phyloP scores from a whole-genome alignment of 2,329 filamentous ascomycete species.

The Ceratocystis alfenasii region DNA sequence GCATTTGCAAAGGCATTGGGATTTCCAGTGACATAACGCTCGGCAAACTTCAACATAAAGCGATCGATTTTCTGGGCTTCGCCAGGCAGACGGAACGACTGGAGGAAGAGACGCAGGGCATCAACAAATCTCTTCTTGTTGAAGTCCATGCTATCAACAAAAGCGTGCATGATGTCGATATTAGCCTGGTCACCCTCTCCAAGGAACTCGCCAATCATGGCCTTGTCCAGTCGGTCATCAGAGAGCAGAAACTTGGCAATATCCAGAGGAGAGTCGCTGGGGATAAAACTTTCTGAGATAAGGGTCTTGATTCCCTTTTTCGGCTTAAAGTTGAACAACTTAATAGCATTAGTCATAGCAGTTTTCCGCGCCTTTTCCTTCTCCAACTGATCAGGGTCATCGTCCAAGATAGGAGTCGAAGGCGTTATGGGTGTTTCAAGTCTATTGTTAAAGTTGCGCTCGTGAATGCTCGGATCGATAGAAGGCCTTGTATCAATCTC shows the following conservation, averaged over 20 bases:
- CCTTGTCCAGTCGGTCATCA: conserved; percentile 80
- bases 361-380: conserved; percentile 91
- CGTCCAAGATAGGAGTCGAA: conserved; percentile 61
- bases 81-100: conserved; percentile 86
- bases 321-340: conserved; percentile 94
- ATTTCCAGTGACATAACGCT: conserved; percentile 87
- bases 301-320: conserved; percentile 83
- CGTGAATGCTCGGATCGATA: conserved; percentile 54
- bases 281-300: conserved; percentile 75
- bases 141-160: conserved; percentile 93
- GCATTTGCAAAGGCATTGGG: conserved; percentile 97
- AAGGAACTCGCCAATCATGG: conserved; percentile 83
- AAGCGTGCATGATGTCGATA: conserved; percentile 95
- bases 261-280: conserved; percentile 63
- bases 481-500: conserved; percentile 42
- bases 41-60: conserved; percentile 98
- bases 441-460: conserved; percentile 49
- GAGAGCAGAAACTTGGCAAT: conserved; percentile 72
- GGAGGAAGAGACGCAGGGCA: conserved; percentile 77
- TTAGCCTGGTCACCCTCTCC: conserved; percentile 89
- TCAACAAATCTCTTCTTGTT: conserved; percentile 84
- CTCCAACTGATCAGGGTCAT: conserved; percentile 89
- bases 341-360: conserved; percentile 75
- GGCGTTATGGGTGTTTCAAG: conserved; percentile 39
- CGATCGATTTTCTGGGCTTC: conserved; percentile 99